Base-by-base conservation (phyloP, 2,329 filamentous ascomycete genomes). In the Parascedosporium putredinis region DNA sequence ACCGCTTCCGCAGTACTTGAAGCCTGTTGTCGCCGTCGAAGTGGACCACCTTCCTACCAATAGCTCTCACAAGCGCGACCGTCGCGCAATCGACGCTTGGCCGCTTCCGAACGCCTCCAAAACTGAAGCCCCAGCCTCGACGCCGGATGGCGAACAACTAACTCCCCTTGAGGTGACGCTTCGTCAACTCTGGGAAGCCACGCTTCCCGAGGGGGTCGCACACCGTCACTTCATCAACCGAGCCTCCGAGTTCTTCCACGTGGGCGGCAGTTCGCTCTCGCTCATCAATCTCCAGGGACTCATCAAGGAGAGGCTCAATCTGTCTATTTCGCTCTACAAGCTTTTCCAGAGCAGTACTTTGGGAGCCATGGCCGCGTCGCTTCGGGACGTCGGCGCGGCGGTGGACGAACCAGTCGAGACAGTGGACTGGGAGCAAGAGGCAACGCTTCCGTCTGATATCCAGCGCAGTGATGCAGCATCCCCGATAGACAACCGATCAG, bases 261-360 rank as follows among this genome's bases (percentile, higher is more conserved):
- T 65, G 2, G 71, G 70, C 7, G 71, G 69, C 3, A 71, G 62
- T 50, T 73, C 70, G 0, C 49, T 72, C 3, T 57, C 68, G 0
- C 53, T 71, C 1, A 56, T 73, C 9, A 53, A 59, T 3, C 62
- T 78, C 0, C 64, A 68, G 50, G 50, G 53, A 0, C 51, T 51
- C 1, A 64, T 77, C 29, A 53, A 55, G 3, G 50, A 62, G 3
- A 48, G 36, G 0, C 67, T 73, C 45, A 52, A 55, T 1, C 54
- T 63, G 9, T 48, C 49, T 1, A 16, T 71, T 3, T 55, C 57
- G 0, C 56, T 75, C 1, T 23, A 58, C 2, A 55, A 70, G 1
- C 58, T 76, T 1, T 65, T 72, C 48, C 55, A 64, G 7, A 51
- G 56, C 2, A 67, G 60, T 50, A 70, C 67, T 0, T 59, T 76